phyloP scores from a whole-genome alignment of 2,329 filamentous ascomycete species.

The Sporothrix pallida region DNA sequence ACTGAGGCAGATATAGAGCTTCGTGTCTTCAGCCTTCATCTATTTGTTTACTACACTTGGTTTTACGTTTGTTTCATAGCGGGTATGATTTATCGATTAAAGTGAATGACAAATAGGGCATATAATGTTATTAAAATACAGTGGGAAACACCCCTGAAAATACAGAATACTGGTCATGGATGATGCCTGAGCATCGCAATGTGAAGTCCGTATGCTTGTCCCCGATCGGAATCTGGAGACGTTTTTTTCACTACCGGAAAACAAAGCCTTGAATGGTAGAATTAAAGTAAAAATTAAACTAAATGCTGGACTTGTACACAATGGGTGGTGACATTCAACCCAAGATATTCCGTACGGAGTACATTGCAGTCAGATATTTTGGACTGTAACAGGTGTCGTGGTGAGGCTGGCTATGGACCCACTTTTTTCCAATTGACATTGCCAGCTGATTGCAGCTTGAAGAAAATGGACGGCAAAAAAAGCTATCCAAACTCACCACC shows the following conservation, averaged over 20 bases:
- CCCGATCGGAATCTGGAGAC: too few relatives aligned
- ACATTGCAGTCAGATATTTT: too few relatives aligned
- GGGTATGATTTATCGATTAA: slow-evolving; percentile 13
- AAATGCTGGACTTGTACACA: too few relatives aligned
- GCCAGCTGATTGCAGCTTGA: not conserved
- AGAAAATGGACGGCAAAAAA: slow-evolving; percentile 4
- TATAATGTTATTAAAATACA: not conserved
- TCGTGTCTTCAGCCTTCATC: not conserved
- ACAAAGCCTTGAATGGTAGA: too few relatives aligned
- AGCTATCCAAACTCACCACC: slow-evolving; percentile 21
- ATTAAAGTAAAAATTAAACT: too few relatives aligned
- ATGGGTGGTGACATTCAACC: too few relatives aligned
- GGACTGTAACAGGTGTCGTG: not conserved
- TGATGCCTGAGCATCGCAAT: too few relatives aligned
- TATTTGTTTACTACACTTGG: not conserved
- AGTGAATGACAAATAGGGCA: not conserved
- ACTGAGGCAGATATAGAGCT: not conserved
- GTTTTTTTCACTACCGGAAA: too few relatives aligned
- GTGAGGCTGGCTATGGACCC: not conserved
- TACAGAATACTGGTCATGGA: too few relatives aligned
- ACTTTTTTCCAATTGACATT: slow-evolving; percentile 11
- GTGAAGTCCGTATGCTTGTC: too few relatives aligned
- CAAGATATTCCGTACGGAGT: too few relatives aligned
- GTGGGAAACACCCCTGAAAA: too few relatives aligned
- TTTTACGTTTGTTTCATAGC: not conserved